Percentiles rank a stretch among this genome's conserved stretches.
phyloP scores from a whole-genome alignment of 2,329 filamentous ascomycete species.

The Leptographium flavum region DNA sequence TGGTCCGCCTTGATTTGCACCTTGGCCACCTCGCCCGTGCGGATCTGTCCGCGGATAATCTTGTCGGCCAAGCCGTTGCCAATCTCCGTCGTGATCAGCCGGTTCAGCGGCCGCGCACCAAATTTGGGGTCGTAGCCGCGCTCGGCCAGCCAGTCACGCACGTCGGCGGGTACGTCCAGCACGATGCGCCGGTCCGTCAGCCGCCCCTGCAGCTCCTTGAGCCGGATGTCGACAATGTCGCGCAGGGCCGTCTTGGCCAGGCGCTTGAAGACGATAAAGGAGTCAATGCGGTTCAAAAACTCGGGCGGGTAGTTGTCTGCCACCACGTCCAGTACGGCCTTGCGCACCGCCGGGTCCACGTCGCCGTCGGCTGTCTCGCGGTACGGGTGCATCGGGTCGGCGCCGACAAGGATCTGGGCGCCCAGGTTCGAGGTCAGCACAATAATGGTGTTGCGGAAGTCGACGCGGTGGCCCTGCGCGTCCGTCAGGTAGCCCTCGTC shows the following conservation, averaged over 20 bases:
- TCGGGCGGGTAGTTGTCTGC: conserved; percentile 65
- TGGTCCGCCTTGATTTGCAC: conserved; percentile 54
- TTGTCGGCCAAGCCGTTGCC: conserved; percentile 78
- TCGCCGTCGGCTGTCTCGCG: conserved; percentile 49
- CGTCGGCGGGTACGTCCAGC: conserved; percentile 54
- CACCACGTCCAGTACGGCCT: conserved; percentile 81
- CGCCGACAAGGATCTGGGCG: conserved; percentile 75
- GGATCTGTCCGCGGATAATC: conserved; percentile 77
- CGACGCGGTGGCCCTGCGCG: conserved; percentile 88
- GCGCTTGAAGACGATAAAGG: conserved; percentile 91
- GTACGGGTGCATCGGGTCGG: conserved; percentile 50
- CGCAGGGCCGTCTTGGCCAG: conserved; percentile 64
- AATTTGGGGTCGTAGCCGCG: conserved; percentile 84
- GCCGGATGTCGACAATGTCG: conserved; percentile 86
- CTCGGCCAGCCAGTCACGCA: conserved; percentile 77
- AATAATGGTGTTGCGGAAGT: conserved; percentile 93
- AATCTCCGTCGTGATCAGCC: conserved; percentile 81
- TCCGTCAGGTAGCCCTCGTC: conserved; percentile 96
- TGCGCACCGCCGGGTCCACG: conserved; percentile 58
- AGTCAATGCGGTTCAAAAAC: conserved; percentile 92
- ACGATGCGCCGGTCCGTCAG: conserved; percentile 76
- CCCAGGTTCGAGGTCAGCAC: conserved; percentile 93
- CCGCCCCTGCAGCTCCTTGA: conserved; percentile 68
- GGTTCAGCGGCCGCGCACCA: conserved; percentile 79
- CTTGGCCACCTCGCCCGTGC: conserved; percentile 56